phyloP scores from a whole-genome alignment of 2,329 filamentous ascomycete genomes.

The Didymella exigua region DNA sequence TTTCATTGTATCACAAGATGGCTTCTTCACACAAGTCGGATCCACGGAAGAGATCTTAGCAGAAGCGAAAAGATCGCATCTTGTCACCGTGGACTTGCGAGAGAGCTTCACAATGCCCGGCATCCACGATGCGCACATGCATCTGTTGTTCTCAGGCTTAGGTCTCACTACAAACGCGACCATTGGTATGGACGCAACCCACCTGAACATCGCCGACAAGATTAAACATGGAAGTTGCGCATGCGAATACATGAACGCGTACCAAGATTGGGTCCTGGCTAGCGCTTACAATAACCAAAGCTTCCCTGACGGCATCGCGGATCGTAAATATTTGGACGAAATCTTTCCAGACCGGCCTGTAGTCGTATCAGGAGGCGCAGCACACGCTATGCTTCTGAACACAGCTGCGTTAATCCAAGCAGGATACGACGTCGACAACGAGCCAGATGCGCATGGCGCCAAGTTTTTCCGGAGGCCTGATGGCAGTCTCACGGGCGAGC shows the following conservation, averaged over 20 bases:
- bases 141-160: conserved; percentile 38
- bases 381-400: conserved; percentile 32
- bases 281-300: conserved; percentile 16
- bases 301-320: conserved; percentile 22
- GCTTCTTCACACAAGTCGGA: conserved; percentile 35
- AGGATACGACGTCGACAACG: conserved; percentile 30
- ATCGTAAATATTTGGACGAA: conserved; percentile 31
- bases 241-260: conserved; percentile 34
- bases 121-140: conserved; percentile 47
- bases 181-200: conserved; percentile 33
- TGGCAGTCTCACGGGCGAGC: conserved; percentile 39
- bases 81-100: conserved; percentile 34
- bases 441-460: conserved; percentile 28
- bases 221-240: conserved; percentile 34
- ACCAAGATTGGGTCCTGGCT: conserved; percentile 34
- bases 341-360: conserved; percentile 40
- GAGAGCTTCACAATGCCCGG: conserved; percentile 46
- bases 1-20: conserved; percentile 39
- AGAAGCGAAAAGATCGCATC: conserved; percentile 17
- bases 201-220: conserved; percentile 26
- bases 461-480: conserved; percentile 30
- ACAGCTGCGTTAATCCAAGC: conserved; percentile 18
- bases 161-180: conserved; percentile 32
- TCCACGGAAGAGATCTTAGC: conserved; percentile 27
- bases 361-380: conserved; percentile 35